phyloP scores from a whole-genome alignment of 768 basidiomycete species.

The Pulveroboletus sp. region DNA sequence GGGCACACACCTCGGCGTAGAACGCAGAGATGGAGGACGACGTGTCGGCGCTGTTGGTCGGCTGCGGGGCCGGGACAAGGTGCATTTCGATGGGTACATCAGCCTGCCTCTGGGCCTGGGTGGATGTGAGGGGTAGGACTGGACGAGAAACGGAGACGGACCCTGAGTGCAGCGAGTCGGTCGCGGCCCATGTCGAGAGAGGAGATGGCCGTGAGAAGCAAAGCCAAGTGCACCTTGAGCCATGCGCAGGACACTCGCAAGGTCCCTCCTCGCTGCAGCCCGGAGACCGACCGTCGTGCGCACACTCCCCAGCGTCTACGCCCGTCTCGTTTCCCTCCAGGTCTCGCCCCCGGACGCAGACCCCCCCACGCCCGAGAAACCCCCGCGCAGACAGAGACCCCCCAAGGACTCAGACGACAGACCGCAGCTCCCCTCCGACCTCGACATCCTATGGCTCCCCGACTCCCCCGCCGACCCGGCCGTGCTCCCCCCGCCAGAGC shows the following conservation, averaged over 20 bases:
- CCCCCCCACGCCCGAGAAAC: conserved; percentile 23
- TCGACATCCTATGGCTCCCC: conserved; percentile 66
- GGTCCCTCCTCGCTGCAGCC: conserved; percentile 56
- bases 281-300: conserved; percentile 2
- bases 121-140: conserved; percentile 22
- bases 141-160: conserved; percentile 44
- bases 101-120: conserved; percentile 50
- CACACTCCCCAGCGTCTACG: conserved; percentile 16
- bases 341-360: conserved; percentile 14
- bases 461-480: conserved; percentile 26
- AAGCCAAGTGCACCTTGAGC: conserved; percentile 42
- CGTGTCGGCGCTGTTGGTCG: background rate
- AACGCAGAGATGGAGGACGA: conserved; percentile 28
- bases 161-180: conserved; percentile 84
- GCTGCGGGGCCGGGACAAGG: conserved; percentile 8
- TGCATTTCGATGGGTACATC: conserved; percentile 29
- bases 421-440: conserved; percentile 49
- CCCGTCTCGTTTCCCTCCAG: conserved; percentile 25
- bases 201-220: conserved; percentile 13
- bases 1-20: conserved; percentile 29
- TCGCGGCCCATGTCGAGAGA: conserved; percentile 50
- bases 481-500: conserved; percentile 64
- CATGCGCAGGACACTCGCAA: conserved; percentile 64
- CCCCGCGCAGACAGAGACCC: conserved; percentile 17
- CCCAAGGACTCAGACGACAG: conserved; percentile 25